Conservation (phyloP, 139 green algal genomes). For the Chlorella sp. region DNA sequence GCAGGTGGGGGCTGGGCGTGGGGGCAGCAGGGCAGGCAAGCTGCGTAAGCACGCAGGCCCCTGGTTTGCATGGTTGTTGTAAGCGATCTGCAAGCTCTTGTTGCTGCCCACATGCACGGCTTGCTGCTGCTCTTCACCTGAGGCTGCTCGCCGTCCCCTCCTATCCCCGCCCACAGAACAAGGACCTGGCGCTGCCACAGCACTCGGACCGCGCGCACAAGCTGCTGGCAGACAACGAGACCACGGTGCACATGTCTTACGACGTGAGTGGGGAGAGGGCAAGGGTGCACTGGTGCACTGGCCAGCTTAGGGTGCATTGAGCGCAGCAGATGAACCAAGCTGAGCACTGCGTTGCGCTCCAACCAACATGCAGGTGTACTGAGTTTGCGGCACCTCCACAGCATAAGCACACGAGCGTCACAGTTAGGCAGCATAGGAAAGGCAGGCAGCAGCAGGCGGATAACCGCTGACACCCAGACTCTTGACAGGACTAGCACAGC, state of each 20-base stretch:
- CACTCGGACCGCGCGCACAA: slow-evolving; percentile 61
- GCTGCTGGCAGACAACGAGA: slow-evolving; percentile 62
- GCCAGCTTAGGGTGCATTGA: too few relatives aligned
- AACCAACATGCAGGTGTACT: slow-evolving; percentile 20
- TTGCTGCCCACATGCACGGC: too few relatives aligned
- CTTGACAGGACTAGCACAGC: not conserved
- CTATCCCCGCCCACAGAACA: slow-evolving; percentile 11
- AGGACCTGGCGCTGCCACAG: slow-evolving; percentile 63
- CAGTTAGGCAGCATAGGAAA: not conserved
- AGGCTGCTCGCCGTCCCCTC: not conserved
- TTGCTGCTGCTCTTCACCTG: not conserved
- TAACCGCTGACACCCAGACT: not conserved
- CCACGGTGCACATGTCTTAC: slow-evolving; percentile 46
- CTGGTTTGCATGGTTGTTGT: too few relatives aligned
- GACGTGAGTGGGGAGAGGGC: slow-evolving; percentile 13
- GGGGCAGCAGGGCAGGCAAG: not conserved
- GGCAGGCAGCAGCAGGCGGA: not conserved
- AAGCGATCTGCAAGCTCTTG: too few relatives aligned
- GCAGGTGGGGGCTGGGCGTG: not conserved
- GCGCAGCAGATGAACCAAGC: too few relatives aligned
- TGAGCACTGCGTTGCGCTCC: too few relatives aligned
- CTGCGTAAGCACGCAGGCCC: not conserved
- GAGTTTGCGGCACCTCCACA: not conserved
- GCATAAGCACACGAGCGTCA: not conserved
- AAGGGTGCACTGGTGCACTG: not conserved